Evolutionary conservation across 805 yeast species (phyloP), one percentile per base, ranked within the genome.

Genomic region (Starmerella vitae): DNA sequence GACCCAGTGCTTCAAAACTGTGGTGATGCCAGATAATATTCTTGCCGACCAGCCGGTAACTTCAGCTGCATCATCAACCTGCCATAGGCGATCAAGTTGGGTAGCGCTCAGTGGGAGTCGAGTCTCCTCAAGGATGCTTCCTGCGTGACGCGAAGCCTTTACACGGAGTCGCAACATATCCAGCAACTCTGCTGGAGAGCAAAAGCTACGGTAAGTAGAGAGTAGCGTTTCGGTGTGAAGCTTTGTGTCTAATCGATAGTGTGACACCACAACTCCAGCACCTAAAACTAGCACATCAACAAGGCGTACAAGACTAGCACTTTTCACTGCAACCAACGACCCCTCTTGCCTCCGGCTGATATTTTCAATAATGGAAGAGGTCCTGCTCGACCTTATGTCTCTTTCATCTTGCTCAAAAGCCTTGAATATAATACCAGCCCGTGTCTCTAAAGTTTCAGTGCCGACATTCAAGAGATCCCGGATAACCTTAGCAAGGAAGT

Each of bases 11-110:
- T 74, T 68, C 41, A 84, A 62, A 0, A 84, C 82, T 54, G 82
- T 93, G 43, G 85, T 63, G 24, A 85, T 73, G 30, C 93, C 93
- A 28, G 79, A 66, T 54, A 85, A 91, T 31, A 86, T 80, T 52
- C 77, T 82, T 9, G 79, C 75, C 33, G 82, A 75, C 39, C 74
- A 68, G 33, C 29, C 30, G 24, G 32, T 41, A 17, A 36, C 33
- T 3, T 13, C 26, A 3, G 19, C 22, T 3, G 28, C 26, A n/a
- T 30, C 33, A 30, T 41, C 36, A n/a, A 21, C 8, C 12, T 30
- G 33, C 49, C 49, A 45, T 2, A 41, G 9, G 7, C 30, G 31
- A 14, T 20, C 19, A 10, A 22, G 10, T 4, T 30, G 13, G 19
- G 20, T 10, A 9, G 33, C n/a, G 17, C 14, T 4, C 15, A n/a